Evolutionary conservation across 1,284 basidiomycete genomes (phyloP), one percentile per base, ranked within the genome.

Genomic region (Wallemia mellicola): DNA sequence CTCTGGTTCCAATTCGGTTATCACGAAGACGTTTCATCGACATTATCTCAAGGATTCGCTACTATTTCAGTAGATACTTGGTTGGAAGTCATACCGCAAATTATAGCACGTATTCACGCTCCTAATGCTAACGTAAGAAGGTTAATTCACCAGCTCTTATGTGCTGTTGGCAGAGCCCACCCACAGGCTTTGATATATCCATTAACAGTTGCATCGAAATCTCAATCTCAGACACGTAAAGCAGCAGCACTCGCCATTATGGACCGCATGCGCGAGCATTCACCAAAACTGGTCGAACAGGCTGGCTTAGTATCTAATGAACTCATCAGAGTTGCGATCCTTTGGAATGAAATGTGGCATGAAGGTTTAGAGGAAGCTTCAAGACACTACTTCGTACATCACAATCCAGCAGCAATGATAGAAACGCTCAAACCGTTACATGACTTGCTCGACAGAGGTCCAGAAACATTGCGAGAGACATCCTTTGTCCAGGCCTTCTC

Each of bases 261-360:
- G 81, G 80, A 87, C 63, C 81, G 83, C 61, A 92, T 99, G 85
- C 76, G 79, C 63, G 89, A 95, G 64, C 92, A 98, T 70, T 89
- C 86, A 66, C 79, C 80, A 2, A 72, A 73, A 1, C 85, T 98
- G 48, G 92, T 98, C 56, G 83, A 84, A 63, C 92, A 98, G 80
- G 94, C 94, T 15, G 73, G 84, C 60, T 70, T 95, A 22, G 88
- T 99, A 67, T 86, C 86, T 68, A 82, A 86, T 57, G 94, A 99
- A 69, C 78, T 99, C 28, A 96, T 98, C 64, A 82, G 94, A 17
- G 88, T 96, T 2, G 94, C 94, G 1, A 98, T 99, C 63, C 74
- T 99, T 22, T 99, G 94, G 94, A 91, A 98, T 67, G 94, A 99
- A 70, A 76, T 94, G 66, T 99, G 94, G 94, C 89, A 96, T 67